Percentiles rank a stretch among this genome's conserved stretches.
Conservation (phyloP, 805 yeast species). For the Yarrowia osloensis region DNA sequence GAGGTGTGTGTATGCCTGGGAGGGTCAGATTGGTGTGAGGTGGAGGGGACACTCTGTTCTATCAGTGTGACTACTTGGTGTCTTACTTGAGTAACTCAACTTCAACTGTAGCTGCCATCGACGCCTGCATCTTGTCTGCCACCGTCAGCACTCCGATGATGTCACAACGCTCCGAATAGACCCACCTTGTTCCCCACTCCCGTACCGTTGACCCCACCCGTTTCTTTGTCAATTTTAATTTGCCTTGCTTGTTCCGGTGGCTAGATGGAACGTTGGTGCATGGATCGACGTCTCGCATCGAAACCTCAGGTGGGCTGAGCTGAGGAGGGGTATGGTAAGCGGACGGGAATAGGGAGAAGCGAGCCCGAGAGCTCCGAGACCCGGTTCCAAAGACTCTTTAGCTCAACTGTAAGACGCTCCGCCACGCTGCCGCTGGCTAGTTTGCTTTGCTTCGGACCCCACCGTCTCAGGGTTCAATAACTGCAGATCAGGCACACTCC, state of each 20-base stretch:
- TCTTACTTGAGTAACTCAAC: no score
- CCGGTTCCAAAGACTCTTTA: not conserved
- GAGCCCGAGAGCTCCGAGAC: not conserved
- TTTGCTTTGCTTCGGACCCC: not conserved
- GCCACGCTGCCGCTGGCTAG: not conserved
- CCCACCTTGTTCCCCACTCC: not conserved
- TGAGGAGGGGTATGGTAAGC: not conserved
- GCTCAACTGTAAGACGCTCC: not conserved
- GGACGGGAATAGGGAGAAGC: not conserved
- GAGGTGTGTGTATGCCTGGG: no score
- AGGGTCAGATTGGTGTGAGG: no score
- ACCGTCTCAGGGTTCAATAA: conserved; percentile 3
- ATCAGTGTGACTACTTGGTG: no score
- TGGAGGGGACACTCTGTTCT: no score
- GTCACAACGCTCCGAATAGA: not conserved
- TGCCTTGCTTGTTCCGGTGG: not conserved
- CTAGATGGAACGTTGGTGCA: not conserved
- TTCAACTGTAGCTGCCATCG: no score
- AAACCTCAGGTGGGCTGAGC: not conserved
- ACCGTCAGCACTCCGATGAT: no score
- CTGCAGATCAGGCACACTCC: conserved; percentile 18
- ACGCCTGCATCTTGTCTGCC: no score
- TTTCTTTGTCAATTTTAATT: not conserved
- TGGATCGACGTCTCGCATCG: not conserved
- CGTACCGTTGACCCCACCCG: conserved; percentile 6